These are phyloP conservation scores for Puccinellia tenuiflora DNA, from an alignment of 176 grass and related monocot genomes.

Conservation along the genomic window DNA sequence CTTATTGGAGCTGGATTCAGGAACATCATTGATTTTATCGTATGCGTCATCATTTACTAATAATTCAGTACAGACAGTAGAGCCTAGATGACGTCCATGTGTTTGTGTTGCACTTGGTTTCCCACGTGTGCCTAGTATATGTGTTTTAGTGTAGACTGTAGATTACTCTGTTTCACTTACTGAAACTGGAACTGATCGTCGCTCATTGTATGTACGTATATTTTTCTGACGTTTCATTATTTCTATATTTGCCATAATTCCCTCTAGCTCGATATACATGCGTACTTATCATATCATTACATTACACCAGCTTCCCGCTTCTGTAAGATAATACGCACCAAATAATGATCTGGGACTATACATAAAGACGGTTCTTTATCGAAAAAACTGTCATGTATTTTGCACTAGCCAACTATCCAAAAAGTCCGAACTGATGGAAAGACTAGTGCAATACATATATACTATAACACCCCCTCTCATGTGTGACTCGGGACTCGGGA, in stretches of 20 bases:
- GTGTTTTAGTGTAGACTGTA: background rate
- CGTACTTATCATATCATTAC: too few species aligned
- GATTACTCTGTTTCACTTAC: background rate
- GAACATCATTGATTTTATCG: background rate
- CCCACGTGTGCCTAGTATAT: background rate
- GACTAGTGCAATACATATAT: too few species aligned
- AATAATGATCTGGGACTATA: too few species aligned
- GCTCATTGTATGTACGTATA: background rate
- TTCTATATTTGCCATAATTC: background rate
- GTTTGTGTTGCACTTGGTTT: background rate
- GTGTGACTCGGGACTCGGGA: too few species aligned
- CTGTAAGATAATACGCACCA: too few species aligned
- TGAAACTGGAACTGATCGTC: background rate
- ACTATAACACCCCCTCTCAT: too few species aligned
- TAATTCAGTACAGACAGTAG: background rate
- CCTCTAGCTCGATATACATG: too few species aligned
- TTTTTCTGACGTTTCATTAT: background rate
- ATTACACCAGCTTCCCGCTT: too few species aligned
- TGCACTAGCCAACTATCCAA: too few species aligned
- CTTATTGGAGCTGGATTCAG: background rate
- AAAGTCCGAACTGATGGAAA: too few species aligned
- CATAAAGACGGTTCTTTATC: too few species aligned
- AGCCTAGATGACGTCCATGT: background rate
- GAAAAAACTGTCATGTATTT: too few species aligned
- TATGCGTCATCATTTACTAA: background rate